A percentile compares a stretch with the other conserved stretches of the same genome.
phyloP scores from a whole-genome alignment of 2,329 filamentous ascomycete species.

The Penicillium sp. region DNA sequence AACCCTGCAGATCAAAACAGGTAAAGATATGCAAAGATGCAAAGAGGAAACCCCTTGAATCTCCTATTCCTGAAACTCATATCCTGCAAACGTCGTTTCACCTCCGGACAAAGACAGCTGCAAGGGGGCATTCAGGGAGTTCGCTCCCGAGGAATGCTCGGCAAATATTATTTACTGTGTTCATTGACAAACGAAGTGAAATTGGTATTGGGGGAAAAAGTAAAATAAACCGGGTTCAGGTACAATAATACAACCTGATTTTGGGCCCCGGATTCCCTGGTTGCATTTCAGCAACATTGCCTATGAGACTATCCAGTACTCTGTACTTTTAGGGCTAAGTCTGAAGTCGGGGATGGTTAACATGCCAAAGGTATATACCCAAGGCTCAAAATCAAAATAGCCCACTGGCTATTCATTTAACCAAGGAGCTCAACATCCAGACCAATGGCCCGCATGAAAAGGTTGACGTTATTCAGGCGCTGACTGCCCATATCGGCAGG shows the following conservation, averaged over 20 bases:
- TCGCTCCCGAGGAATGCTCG: neutral
- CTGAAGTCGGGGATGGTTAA: neutral
- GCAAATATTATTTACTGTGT: neutral
- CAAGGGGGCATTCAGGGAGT: neutral
- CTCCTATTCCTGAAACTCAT: neutral
- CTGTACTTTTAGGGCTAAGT: neutral
- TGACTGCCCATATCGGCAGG: conserved; percentile 81
- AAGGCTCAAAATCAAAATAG: neutral
- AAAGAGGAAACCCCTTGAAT: neutral
- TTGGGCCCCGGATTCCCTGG: conserved; percentile 1
- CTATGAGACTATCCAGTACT: neutral
- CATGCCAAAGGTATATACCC: neutral
- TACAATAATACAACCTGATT: neutral
- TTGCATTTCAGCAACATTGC: neutral
- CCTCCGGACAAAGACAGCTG: neutral
- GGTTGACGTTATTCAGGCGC: conserved; percentile 85
- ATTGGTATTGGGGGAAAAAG: conserved; percentile 8
- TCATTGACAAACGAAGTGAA: neutral
- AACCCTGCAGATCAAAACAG: neutral
- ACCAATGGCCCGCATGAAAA: conserved; percentile 99
- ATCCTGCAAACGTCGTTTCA: neutral
- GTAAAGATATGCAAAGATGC: neutral
- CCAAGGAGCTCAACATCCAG: conserved; percentile 82
- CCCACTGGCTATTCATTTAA: conserved; percentile 34
- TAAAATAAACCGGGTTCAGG: conserved; percentile 1